phyloP scores from a whole-genome alignment of 2,329 filamentous ascomycete genomes.

The Clonostachys solani region DNA sequence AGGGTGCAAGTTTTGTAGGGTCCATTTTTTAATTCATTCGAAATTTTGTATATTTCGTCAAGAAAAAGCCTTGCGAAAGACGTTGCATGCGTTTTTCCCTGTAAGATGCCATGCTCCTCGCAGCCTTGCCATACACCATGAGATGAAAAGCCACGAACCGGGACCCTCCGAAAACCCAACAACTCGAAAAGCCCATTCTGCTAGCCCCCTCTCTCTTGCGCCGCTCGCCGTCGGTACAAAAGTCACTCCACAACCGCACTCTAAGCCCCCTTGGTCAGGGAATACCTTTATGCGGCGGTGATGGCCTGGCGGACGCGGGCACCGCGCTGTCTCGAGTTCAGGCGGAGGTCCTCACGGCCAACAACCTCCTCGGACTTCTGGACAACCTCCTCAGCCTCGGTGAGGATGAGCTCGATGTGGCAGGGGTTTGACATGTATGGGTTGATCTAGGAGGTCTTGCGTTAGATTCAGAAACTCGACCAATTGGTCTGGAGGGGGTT shows the following conservation, averaged over 20 bases:
- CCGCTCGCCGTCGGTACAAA: too few species aligned
- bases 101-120: constrained; percentile 7
- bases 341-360: constrained; percentile 60
- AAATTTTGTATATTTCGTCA: not conserved
- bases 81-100: constrained; percentile 5
- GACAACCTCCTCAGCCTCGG: constrained; percentile 93
- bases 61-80: constrained; percentile 1
- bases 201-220: too few species aligned
- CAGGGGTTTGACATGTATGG: constrained; percentile 99
- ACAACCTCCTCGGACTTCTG: constrained; percentile 87
- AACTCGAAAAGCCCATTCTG: too few species aligned
- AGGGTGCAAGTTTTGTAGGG: too few species aligned
- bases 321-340: constrained; percentile 92
- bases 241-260: too few species aligned
- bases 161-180: too few species aligned
- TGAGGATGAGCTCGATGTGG: constrained; percentile 99
- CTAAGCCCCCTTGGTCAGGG: not conserved
- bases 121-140: constrained; percentile 8
- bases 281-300: constrained; percentile 51
- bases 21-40: constrained; percentile 1
- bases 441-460: constrained; percentile 72
- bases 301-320: constrained; percentile 59
- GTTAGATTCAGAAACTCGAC: not conserved
- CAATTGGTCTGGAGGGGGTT: not conserved
- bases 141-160: constrained; percentile 6